These are phyloP conservation scores for Mikania micrantha DNA, from an alignment of 129 eudicot species.

Conservation along the genomic window DNA sequence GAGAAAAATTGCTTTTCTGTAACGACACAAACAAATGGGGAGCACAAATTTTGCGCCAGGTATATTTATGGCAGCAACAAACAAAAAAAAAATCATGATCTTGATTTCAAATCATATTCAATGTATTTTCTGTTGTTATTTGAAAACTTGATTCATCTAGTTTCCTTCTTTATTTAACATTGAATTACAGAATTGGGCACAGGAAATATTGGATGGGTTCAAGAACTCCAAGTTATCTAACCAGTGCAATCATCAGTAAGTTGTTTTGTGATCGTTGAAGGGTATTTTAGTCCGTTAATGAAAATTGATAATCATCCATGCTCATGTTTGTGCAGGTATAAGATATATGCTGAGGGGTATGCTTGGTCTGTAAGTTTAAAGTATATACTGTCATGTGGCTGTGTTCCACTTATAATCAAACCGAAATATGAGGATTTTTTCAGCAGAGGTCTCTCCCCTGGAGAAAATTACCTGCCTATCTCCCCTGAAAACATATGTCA, in stretches of 20 bases:
- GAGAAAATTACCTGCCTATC: slow-evolving; percentile 49
- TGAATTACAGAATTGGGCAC: slow-evolving; percentile 55
- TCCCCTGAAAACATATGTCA: slow-evolving; percentile 44
- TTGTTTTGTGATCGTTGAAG: not conserved
- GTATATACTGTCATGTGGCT: slow-evolving; percentile 72
- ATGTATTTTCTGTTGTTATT: not conserved
- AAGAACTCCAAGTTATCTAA: slow-evolving; percentile 55
- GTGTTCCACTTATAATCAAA: slow-evolving; percentile 53
- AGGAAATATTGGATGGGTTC: slow-evolving; percentile 43
- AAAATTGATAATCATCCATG: not conserved
- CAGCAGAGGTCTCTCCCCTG: slow-evolving; percentile 56
- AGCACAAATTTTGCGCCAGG: slow-evolving; percentile 83
- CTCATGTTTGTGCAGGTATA: slow-evolving; percentile 46
- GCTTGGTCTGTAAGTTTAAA: slow-evolving; percentile 95
- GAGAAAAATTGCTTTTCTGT: slow-evolving; percentile 42
- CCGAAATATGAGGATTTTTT: slow-evolving; percentile 70
- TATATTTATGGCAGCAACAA: not conserved
- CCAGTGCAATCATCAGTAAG: slow-evolving; percentile 69
- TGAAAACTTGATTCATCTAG: not conserved
- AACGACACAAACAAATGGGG: slow-evolving; percentile 57
- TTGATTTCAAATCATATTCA: not conserved
- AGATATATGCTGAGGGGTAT: slow-evolving; percentile 88
- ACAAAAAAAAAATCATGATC: not conserved
- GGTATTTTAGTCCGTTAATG: not conserved
- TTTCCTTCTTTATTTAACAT: slow-evolving; percentile 6